phyloP scores from a whole-genome alignment of 108 stramenopile species.

The Tribonema minus region DNA sequence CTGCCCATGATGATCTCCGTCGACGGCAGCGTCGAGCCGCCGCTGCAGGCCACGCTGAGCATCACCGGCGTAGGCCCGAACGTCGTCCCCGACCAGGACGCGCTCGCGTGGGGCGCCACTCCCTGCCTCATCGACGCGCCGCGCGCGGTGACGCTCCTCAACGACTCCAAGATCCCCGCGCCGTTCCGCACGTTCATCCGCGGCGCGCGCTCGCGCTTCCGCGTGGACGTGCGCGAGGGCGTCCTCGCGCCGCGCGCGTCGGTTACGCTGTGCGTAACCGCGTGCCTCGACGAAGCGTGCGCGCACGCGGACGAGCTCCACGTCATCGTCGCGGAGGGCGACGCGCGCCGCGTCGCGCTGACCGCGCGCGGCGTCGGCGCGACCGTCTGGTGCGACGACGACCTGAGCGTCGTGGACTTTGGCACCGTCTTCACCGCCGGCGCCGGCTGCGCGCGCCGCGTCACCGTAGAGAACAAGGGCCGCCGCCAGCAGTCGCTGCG shows the following conservation, averaged over 20 bases:
- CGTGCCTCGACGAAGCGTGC: slow-evolving; percentile 57
- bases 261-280: slow-evolving; percentile 43
- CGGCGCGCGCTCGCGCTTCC: slow-evolving; percentile 56
- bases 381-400: slow-evolving; percentile 59
- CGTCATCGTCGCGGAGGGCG: slow-evolving; percentile 60
- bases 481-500: slow-evolving; percentile 55
- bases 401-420: slow-evolving; percentile 52
- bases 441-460: slow-evolving; percentile 40
- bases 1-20: slow-evolving; percentile 55
- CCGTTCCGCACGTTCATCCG: slow-evolving; percentile 57
- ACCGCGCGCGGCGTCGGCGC: slow-evolving; percentile 57
- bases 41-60: slow-evolving; percentile 47
- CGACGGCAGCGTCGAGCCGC: slow-evolving; percentile 56
- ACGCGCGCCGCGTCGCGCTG: slow-evolving; percentile 50
- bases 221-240: slow-evolving; percentile 56
- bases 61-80: slow-evolving; percentile 54
- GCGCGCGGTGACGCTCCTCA: slow-evolving; percentile 40
- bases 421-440: slow-evolving; percentile 56
- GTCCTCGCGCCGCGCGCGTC: slow-evolving; percentile 56
- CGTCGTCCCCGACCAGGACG: slow-evolving; percentile 37
- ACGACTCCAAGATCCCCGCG: slow-evolving; percentile 55
- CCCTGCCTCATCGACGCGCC: slow-evolving; percentile 50
- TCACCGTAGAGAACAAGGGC: slow-evolving; percentile 67
- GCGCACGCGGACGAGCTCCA: slow-evolving; percentile 61
- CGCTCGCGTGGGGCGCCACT: slow-evolving; percentile 58